Base-by-base conservation (phyloP, 2,329 filamentous ascomycete genomes). In the Fusarium pseudograminearum region DNA sequence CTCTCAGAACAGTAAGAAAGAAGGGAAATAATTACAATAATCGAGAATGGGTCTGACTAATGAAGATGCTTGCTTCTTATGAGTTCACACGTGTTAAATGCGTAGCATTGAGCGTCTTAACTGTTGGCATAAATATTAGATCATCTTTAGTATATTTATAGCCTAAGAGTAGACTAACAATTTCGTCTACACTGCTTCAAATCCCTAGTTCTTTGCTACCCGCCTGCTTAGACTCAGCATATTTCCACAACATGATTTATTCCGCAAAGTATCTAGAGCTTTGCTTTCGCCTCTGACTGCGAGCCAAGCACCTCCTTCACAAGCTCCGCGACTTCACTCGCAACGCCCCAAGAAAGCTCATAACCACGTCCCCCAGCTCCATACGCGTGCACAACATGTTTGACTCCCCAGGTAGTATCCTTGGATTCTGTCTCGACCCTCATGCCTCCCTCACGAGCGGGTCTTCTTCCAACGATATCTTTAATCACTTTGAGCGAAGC, bases 281-380 rank as follows among this genome's bases (percentile, higher is more conserved):
- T 73, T 4, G 57, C 28, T 44, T 52, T 57, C 10, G 10, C 7
- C 4, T n/a, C 22, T 5, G 38, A 24, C 2, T 41, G 16, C 2
- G 28, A 51, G 0, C 42, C 22, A 26, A 74, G 33, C 16, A 74
- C 14, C 4, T 64, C 52, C 10, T 54, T 64, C 4, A 34, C 62
- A 46, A 75, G 44, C 7, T 53, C 61, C 3, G 51, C 40, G 4
- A 87, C 84, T 52, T 83, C 84, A 47, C 81, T 81, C 0, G 87
- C 87, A 8, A 89, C 82, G 0, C 87, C 87, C 85, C 87, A 88
- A 18, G 86, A 88, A 10, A 89, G 68, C 76, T 90, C 88, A 69
- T 83, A 89, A 0, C 88, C 88, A n/a, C 88, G 80, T 5, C 88
- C 88, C 5, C 86, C 88, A 22, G 86, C 82, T 1, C 88, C 88